Base-by-base conservation (phyloP, 164 flowering plant genomes). In the Saururus chinensis region DNA sequence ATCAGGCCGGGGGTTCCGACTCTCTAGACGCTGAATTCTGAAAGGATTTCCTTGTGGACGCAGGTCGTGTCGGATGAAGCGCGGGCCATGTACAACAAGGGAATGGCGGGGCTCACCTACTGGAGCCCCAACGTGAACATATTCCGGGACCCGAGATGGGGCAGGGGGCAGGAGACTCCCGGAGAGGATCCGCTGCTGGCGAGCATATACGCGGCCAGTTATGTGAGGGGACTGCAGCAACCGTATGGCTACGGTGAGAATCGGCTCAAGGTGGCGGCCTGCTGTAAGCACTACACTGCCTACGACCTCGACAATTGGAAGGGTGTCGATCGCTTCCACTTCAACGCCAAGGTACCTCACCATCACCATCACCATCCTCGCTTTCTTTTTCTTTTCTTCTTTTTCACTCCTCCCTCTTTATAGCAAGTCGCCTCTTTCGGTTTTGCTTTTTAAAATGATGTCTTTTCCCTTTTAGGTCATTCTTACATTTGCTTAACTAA, bases 141-240 rank as follows among this genome's bases (percentile, higher is more conserved):
- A 25, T 75, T 87, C 19, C 64, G 98, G 23, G 98, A 92, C 77
- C 98, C 98, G 0, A 71, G 98, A 68, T 92, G 98, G 96, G 98
- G 98, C 64, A 87, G 98, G 0, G 96, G 96, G 37, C 98, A 92
- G 79, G 98, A 92, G 73, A 92, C 98, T 40, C 98, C 98, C 71
- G 98, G 98, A 30, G 98, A 92, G 59, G 98, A 92, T 52, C 98
- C 98, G 9, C 54, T 79, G 2, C 23, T 92, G 0, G 89, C 82
- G 57, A 87, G 87, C 51, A 66, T 68, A 22, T 92, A 92, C 55
- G 96, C 95, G 0, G 85, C 86, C 19, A 77, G 81, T 60, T 92
- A 87, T 60, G 96, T 87, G 0, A 66, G 76, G 19, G 98, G 98
- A 0, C 68, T 92, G 35, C 98, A 92, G 72, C 53, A 68, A 58